Base-by-base conservation (phyloP, 345 rosid genomes). In the Viola odorata region DNA sequence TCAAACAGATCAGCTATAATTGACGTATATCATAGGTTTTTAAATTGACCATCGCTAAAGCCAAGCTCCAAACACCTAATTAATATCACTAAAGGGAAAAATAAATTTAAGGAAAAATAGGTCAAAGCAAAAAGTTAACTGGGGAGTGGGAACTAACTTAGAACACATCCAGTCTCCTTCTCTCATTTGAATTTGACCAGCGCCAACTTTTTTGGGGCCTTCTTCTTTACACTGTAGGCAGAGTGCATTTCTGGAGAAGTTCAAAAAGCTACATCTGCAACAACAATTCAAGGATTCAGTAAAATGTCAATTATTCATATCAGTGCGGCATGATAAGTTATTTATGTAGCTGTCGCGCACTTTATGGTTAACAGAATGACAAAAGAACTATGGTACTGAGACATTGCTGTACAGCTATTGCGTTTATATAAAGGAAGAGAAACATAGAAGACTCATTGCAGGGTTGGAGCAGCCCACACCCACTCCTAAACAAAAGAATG, bases 131-230 rank as follows among this genome's bases (percentile, higher is more conserved):
- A 10, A 53, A 1, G 12, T 38, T 55, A 42, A 32, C 12, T 60
- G 53, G 17, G 47, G 13, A 17, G 53, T 57, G 53, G 50, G 55
- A 68, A 75, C 95, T 75, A 73, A 89, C 95, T 73, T 68, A 12
- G 82, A 55, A 75, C 98, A 91, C 64, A 61, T 67, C 97, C 98
- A 92, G 50, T 87, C 95, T 38, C 95, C 95, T 69, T 73, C 65
- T 78, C 69, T 84, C 74, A 74, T 67, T 45, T 78, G 81, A 53
- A 47, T 62, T 1, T 68, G 71, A 54, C 5, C 53, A 51, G 14
- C 59, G 47, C 15, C 59, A 62, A 63, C 62, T 5, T 42, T 71
- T 71, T 62, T 77, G 5, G 82, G 81, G 44, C 72, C 77, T 38
- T 45, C 81, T 74, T 76, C 82, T 5, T 61, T 66, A 61, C 85